Evolutionary conservation across 371 early-diverging fungal genomes (phyloP).

Genomic region (Lichtheimia ramosa): DNA sequence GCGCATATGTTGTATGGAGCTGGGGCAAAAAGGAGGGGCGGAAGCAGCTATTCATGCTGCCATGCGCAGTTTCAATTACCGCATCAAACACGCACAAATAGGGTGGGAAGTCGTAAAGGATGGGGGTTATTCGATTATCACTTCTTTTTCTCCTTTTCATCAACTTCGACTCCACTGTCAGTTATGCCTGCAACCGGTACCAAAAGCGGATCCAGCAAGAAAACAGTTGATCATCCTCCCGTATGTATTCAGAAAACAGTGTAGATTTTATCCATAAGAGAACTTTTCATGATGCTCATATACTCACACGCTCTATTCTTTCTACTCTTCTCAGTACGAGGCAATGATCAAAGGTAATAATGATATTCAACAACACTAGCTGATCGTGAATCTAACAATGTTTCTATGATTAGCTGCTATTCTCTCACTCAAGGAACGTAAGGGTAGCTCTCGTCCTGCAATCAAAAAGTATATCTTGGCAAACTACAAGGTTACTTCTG

Average conservation of each 20-base stretch:
- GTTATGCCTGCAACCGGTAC: too few species aligned
- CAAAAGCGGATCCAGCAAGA: conserved; percentile 3
- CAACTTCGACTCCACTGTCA: too few species aligned
- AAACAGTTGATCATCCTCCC: conserved; percentile 44
- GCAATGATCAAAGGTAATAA: conserved; percentile 47
- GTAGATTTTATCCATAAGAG: background rate
- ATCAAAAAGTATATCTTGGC: conserved; percentile 84
- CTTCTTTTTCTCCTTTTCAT: too few species aligned
- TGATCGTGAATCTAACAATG: background rate
- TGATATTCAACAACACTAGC: background rate
- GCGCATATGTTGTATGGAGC: background rate
- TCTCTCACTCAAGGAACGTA: conserved; percentile 72
- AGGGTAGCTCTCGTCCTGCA: conserved; percentile 77
- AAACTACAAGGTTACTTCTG: conserved; percentile 62
- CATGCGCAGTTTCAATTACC: too few species aligned
- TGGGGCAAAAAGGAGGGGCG: too few species aligned
- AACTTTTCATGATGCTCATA: background rate
- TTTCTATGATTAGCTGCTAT: conserved; percentile 47
- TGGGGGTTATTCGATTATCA: too few species aligned
- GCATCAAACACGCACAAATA: too few species aligned
- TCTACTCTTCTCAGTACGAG: conserved; percentile 34
- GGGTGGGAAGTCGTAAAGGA: too few species aligned
- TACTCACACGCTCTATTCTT: conserved; percentile 7
- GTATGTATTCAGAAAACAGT: conserved; percentile 22
- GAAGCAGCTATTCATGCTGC: too few species aligned